Evolutionary conservation across 139 green algal species (phyloP), one percentile per base, ranked within the genome.

Genomic region (Chlamydomonas incerta): DNA sequence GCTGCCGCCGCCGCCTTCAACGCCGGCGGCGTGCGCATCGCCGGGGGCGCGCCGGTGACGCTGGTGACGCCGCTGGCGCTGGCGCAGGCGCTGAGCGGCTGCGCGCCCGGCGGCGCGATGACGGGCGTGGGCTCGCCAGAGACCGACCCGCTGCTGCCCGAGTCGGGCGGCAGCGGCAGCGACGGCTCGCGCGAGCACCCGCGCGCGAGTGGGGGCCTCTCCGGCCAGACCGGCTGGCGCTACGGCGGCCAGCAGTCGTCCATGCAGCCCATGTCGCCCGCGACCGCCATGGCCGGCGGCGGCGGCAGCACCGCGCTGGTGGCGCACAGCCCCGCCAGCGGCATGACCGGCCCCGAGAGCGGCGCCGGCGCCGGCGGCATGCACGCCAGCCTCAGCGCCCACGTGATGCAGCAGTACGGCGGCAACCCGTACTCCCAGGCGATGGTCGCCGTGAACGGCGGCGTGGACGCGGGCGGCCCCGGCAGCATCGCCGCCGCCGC

Each of bases 401-500:
- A 13, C 50, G 10, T 50, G 28, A 15, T 60, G 46, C 50, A 47
- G 35, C 69, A 74, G 29, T 50, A 50, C 55, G 55, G 55, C 18
- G 21, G 21, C 55, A 5, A 24, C 20, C 55, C 55, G 55, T 63
- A 63, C 55, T 5, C 41, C 5, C 41, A 50, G 41, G 41, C 8
- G 41, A 50, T 50, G 41, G 41, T 5, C 41, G n/a, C n/a, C n/a
- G n/a, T n/a, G n/a, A 50, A 8, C 41, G 41, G 41, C 41, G 41
- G 5, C 60, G 9, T 66, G 5, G 74, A 81, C 5, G 17, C 33
- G n/a, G 52, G 52, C 31, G 52, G 52, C 9, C 21, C 37, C 3
- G 75, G 75, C 58, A 72, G 52, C 58, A 82, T 72, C 13, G 75
- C 67, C 18, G 67, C 60, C 3, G 75, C 75, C 29, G 75, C 75